Percentiles rank a stretch among this genome's conserved stretches.
phyloP scores from a whole-genome alignment of 768 basidiomycete species.

The Hirschioporus abietinus region DNA sequence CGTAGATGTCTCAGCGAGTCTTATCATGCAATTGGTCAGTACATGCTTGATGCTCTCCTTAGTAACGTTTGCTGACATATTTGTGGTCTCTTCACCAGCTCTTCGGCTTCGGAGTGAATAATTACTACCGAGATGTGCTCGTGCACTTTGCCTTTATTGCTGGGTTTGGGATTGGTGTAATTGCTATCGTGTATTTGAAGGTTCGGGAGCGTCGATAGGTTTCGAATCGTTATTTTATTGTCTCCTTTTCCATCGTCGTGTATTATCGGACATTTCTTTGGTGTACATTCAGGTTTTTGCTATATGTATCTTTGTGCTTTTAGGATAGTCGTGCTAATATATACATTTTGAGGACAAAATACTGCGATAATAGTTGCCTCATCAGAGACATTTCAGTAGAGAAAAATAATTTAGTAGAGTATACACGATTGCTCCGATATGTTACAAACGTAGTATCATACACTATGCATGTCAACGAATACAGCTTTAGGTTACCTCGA shows the following conservation, averaged over 20 bases:
- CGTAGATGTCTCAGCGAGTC: constrained; percentile 66
- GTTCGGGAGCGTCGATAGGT: constrained; percentile 67
- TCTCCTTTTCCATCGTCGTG: not conserved
- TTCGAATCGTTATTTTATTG: not conserved
- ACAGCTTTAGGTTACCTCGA: not conserved
- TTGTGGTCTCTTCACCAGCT: constrained; percentile 37
- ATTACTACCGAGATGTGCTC: constrained; percentile 88
- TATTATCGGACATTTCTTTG: not conserved
- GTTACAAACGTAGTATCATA: not conserved
- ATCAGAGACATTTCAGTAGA: not conserved
- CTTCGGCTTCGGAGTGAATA: constrained; percentile 78
- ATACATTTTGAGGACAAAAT: not conserved
- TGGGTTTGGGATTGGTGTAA: constrained; percentile 69
- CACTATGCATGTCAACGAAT: no score
- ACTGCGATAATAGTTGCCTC: not conserved
- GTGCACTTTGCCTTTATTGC: constrained; percentile 83
- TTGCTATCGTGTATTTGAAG: constrained; percentile 70
- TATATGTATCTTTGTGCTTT: not conserved
- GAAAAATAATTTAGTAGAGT: not conserved
- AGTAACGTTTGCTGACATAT: not conserved
- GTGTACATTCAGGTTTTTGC: not conserved
- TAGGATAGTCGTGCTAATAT: not conserved
- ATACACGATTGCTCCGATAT: not conserved
- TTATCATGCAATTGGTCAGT: constrained; percentile 83
- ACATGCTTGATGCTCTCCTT: constrained; percentile 3